Conservation (phyloP, 2,329 filamentous ascomycete genomes). For the Phaeoacremonium minimum region DNA sequence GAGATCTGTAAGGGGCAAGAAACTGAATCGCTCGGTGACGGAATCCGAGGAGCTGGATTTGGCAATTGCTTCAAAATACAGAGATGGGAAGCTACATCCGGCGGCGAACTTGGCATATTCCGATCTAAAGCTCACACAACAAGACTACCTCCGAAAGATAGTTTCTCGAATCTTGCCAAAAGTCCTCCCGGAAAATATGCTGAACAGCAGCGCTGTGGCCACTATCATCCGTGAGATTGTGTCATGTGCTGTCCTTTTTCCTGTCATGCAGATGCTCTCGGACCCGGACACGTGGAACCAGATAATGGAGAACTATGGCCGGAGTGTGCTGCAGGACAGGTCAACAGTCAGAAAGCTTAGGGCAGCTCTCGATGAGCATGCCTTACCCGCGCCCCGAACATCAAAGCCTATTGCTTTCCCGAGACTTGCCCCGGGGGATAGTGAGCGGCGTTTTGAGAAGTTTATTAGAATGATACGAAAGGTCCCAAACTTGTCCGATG, state of each 20-base stretch:
- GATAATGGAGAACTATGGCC: slow-evolving; percentile 83
- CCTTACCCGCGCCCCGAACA: slow-evolving; percentile 69
- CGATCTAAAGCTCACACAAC: slow-evolving; percentile 79
- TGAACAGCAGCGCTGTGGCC: slow-evolving; percentile 75
- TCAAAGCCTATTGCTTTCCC: slow-evolving; percentile 68
- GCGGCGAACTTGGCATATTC: slow-evolving; percentile 80
- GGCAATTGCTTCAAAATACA: slow-evolving; percentile 92
- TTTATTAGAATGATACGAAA: slow-evolving; percentile 88
- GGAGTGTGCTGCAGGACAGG: slow-evolving; percentile 85
- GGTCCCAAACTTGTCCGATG: slow-evolving; percentile 88
- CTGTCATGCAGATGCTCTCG: slow-evolving; percentile 72
- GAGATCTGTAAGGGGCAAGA: slow-evolving; percentile 76
- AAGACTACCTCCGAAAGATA: slow-evolving; percentile 81
- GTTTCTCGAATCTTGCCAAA: slow-evolving; percentile 67
- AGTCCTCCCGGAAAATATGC: slow-evolving; percentile 68
- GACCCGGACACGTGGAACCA: slow-evolving; percentile 99
- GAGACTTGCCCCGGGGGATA: slow-evolving; percentile 74
- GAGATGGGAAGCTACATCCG: slow-evolving; percentile 80
- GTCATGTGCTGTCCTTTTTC: slow-evolving; percentile 84
- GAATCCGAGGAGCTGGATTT: slow-evolving; percentile 95
- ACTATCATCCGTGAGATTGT: slow-evolving; percentile 84
- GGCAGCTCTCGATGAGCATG: slow-evolving; percentile 89
- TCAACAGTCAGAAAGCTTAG: slow-evolving; percentile 91
- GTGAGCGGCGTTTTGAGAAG: slow-evolving; percentile 88
- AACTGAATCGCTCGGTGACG: slow-evolving; percentile 84